These are phyloP conservation scores for Saraca asoca DNA, from an alignment of 331 rosid species.

Conservation along the genomic window DNA sequence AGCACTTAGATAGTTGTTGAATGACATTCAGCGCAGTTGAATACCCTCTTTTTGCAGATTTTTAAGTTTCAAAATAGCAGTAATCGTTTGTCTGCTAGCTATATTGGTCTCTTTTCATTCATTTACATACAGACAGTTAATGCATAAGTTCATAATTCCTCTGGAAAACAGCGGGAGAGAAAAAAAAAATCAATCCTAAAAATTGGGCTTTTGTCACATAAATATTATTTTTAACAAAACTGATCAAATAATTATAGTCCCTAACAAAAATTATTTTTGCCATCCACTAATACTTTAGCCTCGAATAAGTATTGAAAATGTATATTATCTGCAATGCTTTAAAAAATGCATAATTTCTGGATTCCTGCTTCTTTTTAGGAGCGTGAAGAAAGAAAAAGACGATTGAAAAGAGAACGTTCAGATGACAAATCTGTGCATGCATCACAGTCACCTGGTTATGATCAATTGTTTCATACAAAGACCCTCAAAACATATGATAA, in stretches of 20 bases:
- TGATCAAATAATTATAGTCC: neutral
- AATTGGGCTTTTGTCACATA: too few species aligned
- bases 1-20: too few species aligned
- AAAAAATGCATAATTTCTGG: constrained; percentile 34
- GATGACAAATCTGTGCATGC: constrained; percentile 65
- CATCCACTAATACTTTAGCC: neutral
- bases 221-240: neutral
- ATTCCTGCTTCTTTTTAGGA: constrained; percentile 54
- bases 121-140: too few species aligned
- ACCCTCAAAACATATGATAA: constrained; percentile 57
- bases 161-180: neutral
- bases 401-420: constrained; percentile 72
- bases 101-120: too few species aligned
- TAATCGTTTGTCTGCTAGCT: too few species aligned
- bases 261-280: constrained; percentile 8
- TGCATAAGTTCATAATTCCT: neutral
- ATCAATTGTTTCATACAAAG: constrained; percentile 57
- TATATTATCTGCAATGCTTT: neutral
- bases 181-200: too few species aligned
- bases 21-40: too few species aligned
- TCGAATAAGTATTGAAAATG: neutral
- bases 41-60: too few species aligned
- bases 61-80: too few species aligned
- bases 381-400: constrained; percentile 82
- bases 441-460: constrained; percentile 59